Conservation (phyloP, 2,329 filamentous ascomycete genomes). For the Colletotrichum tropicale region DNA sequence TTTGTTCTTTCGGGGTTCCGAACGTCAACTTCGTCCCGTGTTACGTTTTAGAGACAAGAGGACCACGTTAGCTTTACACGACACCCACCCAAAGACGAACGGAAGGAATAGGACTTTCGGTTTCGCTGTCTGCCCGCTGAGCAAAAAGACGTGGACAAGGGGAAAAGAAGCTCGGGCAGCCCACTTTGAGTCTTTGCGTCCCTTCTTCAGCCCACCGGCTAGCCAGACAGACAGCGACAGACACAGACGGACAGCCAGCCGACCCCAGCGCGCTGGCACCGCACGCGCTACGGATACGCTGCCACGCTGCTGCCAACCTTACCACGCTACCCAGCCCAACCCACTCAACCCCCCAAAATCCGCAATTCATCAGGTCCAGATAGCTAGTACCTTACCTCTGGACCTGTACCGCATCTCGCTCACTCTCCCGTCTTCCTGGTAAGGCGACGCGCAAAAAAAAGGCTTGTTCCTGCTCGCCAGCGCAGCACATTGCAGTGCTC, state of each 20-base stretch:
- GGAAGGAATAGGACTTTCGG: background rate
- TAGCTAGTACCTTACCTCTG: background rate
- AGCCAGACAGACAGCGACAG: background rate
- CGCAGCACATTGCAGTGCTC: background rate
- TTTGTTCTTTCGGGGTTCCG: background rate
- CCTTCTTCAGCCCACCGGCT: background rate
- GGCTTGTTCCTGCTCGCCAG: slow-evolving; percentile 14
- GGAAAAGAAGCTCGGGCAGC: background rate
- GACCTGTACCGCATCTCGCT: background rate
- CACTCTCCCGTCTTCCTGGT: slow-evolving; percentile 4
- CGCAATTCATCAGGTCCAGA: background rate
- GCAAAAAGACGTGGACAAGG: background rate
- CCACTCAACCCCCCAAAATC: background rate
- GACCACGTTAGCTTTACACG: background rate
- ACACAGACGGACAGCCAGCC: background rate
- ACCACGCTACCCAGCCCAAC: background rate
- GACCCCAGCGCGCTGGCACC: background rate
- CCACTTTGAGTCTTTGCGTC: background rate
- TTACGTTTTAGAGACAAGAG: background rate
- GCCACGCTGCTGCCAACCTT: background rate
- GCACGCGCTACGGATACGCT: background rate
- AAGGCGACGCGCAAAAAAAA: slow-evolving; percentile 13
- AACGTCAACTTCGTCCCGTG: background rate
- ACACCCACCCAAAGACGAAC: background rate
- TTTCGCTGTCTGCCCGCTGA: background rate